phyloP scores from a whole-genome alignment of 805 yeast species.

The Kazachstania psychrophila region DNA sequence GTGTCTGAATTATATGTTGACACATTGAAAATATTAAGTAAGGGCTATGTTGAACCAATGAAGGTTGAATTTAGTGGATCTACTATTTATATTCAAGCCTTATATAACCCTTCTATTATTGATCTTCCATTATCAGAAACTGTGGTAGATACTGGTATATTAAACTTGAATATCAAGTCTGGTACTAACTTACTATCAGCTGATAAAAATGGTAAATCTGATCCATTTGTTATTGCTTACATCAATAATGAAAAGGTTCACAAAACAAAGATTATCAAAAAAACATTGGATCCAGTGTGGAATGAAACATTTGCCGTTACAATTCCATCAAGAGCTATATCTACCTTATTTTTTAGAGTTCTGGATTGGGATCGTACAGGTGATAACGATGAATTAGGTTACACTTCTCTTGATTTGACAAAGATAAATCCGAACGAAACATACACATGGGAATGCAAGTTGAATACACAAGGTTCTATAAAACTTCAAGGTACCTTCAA shows the following conservation, averaged over 20 bases:
- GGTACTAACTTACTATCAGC: constrained; percentile 48
- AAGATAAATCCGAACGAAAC: constrained; percentile 38
- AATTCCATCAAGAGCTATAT: constrained; percentile 53
- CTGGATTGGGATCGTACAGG: constrained; percentile 78
- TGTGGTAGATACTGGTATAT: constrained; percentile 56
- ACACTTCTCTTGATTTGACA: constrained; percentile 41
- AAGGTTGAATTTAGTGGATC: constrained; percentile 38
- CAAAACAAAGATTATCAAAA: constrained; percentile 55
- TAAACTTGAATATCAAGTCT: constrained; percentile 47
- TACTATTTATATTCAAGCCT: constrained; percentile 40
- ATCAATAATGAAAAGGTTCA: constrained; percentile 45
- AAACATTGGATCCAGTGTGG: constrained; percentile 67
- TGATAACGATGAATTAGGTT: constrained; percentile 52
- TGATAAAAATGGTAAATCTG: constrained; percentile 70
- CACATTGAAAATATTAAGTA: constrained; percentile 47
- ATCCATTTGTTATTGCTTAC: constrained; percentile 51
- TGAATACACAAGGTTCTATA: constrained; percentile 61
- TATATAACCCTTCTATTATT: constrained; percentile 50
- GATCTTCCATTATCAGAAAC: constrained; percentile 51
- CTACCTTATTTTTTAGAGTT: constrained; percentile 39
- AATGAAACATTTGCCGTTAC: constrained; percentile 56
- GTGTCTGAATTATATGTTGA: constrained; percentile 40
- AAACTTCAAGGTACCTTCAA: constrained; percentile 44
- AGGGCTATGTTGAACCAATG: constrained; percentile 39
- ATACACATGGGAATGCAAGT: constrained; percentile 38